Evolutionary conservation across 2,329 filamentous ascomycete species (phyloP), one percentile per base, ranked within the genome.

Genomic region (Neonectria punicea): DNA sequence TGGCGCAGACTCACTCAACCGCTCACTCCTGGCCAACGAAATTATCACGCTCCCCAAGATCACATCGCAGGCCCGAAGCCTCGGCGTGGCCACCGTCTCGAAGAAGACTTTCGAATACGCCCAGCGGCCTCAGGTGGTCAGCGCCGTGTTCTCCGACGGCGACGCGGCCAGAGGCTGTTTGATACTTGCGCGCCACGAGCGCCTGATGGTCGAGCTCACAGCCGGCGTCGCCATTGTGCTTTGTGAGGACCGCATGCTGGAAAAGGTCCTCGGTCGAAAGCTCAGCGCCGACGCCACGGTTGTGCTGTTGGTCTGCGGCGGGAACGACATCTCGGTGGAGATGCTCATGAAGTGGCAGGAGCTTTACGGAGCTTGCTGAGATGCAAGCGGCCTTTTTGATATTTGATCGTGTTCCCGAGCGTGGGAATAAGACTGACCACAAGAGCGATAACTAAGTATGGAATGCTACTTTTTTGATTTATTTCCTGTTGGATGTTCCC

Each of bases 81-180:
- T 96, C 0, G 93, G 92, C 0, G 90, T 89, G 2, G 81, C 85
- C 13, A 83, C 84, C n/a, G 92, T 96, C 4, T 88, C 89, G 16
- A 80, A 86, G 20, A 74, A 76, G 71, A 77, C 81, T 1, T 80
- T 76, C 22, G 74, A 76, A 57, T 77, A 74, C 18, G 75, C 70
- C 10, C 67, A 73, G 51, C 67, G 72, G 11, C 66, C 72, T 3
- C 68, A 71, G 5, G 74, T 77, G 3, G 64, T 71, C 32, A 76
- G 68, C 28, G 70, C 70, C 4, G 74, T 74, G 13, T 61, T 77
- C 22, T 55, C 74, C 5, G 75, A 77, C 47, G 60, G 67, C 2
- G 74, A 77, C 2, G 75, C 73, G 14, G 73, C 75, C 16, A 43
- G 62, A 10, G 75, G 73, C 2, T 76, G 74, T 30, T 66, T 70